These are phyloP conservation scores for Fusarium fracticaudum DNA, from an alignment of 2,329 filamentous ascomycete species.

Conservation along the genomic window DNA sequence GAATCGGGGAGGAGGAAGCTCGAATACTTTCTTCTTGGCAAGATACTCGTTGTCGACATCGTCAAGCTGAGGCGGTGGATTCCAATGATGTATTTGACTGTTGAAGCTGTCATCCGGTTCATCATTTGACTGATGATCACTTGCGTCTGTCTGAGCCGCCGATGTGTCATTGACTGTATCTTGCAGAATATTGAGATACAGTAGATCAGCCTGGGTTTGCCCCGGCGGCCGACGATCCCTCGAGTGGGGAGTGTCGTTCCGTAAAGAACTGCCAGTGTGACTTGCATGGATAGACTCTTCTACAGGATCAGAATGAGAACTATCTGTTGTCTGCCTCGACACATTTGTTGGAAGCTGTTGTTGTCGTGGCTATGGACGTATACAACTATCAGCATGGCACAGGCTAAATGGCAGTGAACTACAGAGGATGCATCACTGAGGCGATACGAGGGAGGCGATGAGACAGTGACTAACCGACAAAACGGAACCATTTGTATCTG, in stretches of 20 bases:
- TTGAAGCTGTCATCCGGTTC: background rate
- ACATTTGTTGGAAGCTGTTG: background rate
- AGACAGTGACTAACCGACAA: background rate
- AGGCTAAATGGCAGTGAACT: background rate
- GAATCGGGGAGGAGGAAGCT: conserved; percentile 6
- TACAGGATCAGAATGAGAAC: background rate
- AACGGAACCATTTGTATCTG: background rate
- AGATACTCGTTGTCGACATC: conserved; percentile 28
- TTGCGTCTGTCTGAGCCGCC: background rate
- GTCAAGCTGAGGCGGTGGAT: conserved; percentile 1
- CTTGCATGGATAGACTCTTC: background rate
- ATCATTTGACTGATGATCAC: background rate
- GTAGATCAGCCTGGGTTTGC: conserved; percentile 1
- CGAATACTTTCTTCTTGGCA: conserved; percentile 26
- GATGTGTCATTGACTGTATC: background rate
- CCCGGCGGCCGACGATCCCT: background rate
- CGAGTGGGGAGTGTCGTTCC: background rate
- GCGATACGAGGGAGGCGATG: background rate
- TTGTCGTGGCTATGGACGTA: background rate
- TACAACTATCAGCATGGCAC: background rate
- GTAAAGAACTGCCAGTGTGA: background rate
- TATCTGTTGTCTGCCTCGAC: background rate
- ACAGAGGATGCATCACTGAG: background rate
- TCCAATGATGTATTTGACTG: conserved; percentile 9
- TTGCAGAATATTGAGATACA: conserved; percentile 30